phyloP scores from a whole-genome alignment of 2,329 filamentous ascomycete genomes.

The Penicillium nordicum region DNA sequence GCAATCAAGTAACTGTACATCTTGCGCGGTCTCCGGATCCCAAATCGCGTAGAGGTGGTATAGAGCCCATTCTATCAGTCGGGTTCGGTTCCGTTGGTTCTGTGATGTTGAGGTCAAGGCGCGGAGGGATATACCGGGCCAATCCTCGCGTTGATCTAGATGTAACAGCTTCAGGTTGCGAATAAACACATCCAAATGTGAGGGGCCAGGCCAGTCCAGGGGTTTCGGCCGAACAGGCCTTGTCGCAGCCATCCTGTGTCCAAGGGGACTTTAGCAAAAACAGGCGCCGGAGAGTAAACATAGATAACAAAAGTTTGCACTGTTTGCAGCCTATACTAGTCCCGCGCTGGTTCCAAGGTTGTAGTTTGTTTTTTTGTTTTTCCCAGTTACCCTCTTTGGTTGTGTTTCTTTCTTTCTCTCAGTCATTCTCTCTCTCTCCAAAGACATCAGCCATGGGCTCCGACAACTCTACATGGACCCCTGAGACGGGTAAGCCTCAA shows the following conservation, averaged over 20 bases:
- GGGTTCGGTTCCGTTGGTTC: constrained; percentile 77
- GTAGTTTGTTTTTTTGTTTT: background rate
- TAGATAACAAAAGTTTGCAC: constrained; percentile 24
- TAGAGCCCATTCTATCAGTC: constrained; percentile 84
- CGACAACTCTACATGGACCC: constrained; percentile 33
- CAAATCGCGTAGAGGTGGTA: constrained; percentile 81
- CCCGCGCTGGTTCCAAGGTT: background rate
- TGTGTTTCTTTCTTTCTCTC: constrained; percentile 2
- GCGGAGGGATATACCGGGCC: constrained; percentile 69
- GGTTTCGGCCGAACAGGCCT: constrained; percentile 31
- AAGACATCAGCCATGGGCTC: constrained; percentile 27
- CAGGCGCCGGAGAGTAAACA: constrained; percentile 22
- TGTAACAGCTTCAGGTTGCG: constrained; percentile 81
- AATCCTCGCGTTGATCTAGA: constrained; percentile 71
- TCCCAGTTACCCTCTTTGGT: background rate
- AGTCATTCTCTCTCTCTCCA: background rate
- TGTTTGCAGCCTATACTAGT: constrained; percentile 22
- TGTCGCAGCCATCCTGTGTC: constrained; percentile 32
- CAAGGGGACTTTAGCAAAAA: constrained; percentile 13
- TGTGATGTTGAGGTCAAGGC: constrained; percentile 69
- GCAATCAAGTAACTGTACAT: constrained; percentile 48
- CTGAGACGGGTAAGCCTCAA: constrained; percentile 32
- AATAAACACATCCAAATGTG: constrained; percentile 65
- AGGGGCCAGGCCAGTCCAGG: constrained; percentile 43
- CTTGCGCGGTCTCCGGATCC: constrained; percentile 71